These are phyloP conservation scores for Vickermania ingenoplastis DNA, from an alignment of 208 protist genomes.

Conservation along the genomic window DNA sequence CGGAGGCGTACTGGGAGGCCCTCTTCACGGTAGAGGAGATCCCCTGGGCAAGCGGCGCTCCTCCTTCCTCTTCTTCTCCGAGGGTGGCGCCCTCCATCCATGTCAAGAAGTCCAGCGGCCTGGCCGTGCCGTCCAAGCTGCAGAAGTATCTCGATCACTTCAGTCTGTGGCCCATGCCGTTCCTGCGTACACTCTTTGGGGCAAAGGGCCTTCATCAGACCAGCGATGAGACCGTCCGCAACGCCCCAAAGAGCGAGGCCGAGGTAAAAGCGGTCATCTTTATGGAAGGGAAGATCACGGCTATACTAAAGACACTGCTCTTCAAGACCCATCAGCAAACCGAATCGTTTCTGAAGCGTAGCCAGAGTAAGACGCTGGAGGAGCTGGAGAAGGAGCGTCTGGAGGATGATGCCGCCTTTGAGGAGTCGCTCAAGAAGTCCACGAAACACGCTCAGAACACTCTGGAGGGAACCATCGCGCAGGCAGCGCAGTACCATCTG, in stretches of 20 bases:
- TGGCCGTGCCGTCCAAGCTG: slow-evolving; percentile 52
- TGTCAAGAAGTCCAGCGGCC: slow-evolving; percentile 29
- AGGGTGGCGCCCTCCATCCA: neutral
- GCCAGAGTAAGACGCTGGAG: slow-evolving; percentile 74
- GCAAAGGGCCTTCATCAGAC: neutral
- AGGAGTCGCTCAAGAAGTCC: slow-evolving; percentile 45
- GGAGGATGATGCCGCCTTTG: slow-evolving; percentile 52
- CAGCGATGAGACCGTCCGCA: neutral
- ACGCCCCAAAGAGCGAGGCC: slow-evolving; percentile 20
- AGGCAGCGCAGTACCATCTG: slow-evolving; percentile 61
- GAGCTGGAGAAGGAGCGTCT: slow-evolving; percentile 63
- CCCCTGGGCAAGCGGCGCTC: neutral
- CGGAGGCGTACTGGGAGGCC: slow-evolving; percentile 58
- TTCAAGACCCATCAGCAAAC: slow-evolving; percentile 59
- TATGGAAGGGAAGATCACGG: slow-evolving; percentile 42
- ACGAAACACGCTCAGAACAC: slow-evolving; percentile 31
- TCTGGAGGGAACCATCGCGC: slow-evolving; percentile 64
- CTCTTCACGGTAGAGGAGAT: slow-evolving; percentile 6
- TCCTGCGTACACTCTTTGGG: slow-evolving; percentile 15
- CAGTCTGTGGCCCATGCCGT: slow-evolving; percentile 60
- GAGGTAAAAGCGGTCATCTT: slow-evolving; percentile 58
- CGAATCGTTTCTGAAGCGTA: slow-evolving; percentile 51
- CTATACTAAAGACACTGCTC: slow-evolving; percentile 60
- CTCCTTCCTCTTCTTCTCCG: no score
- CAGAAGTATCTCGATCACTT: slow-evolving; percentile 55